Evolutionary conservation across 2,329 filamentous ascomycete genomes (phyloP).

Genomic region (Cladophialophora immunda): DNA sequence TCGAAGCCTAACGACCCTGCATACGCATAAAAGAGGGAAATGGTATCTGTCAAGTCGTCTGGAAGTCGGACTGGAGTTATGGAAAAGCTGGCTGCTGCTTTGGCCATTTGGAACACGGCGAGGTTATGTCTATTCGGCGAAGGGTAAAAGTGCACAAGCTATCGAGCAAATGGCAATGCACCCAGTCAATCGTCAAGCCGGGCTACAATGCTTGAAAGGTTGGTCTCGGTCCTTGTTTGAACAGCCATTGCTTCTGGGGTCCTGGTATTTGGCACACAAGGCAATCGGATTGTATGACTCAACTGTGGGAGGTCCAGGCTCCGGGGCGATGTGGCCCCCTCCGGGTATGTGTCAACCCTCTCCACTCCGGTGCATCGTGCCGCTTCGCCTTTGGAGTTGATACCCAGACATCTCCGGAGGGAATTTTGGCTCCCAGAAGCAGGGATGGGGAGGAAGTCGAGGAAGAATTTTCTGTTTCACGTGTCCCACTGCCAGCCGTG

Average conservation of each 20-base stretch:
- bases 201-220: background rate
- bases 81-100: constrained; percentile 16
- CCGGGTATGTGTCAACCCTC: background rate
- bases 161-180: background rate
- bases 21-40: constrained; percentile 55
- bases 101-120: constrained; percentile 12
- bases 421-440: background rate
- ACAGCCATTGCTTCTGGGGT: constrained; percentile 15
- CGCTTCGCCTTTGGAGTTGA: background rate
- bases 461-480: constrained; percentile 17
- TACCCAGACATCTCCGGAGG: background rate
- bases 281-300: background rate
- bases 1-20: constrained; percentile 59
- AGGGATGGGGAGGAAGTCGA: background rate
- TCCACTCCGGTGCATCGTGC: background rate
- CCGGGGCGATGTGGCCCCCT: background rate
- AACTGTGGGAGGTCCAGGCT: background rate
- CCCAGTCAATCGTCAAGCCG: background rate
- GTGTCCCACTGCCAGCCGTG: constrained; percentile 2
- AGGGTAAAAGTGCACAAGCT: background rate
- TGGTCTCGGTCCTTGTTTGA: background rate
- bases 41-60: constrained; percentile 53
- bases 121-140: background rate
- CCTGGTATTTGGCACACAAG: background rate
- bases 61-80: constrained; percentile 49